A percentile compares a stretch with the other conserved stretches of the same genome.
Conservation (phyloP, 2,329 filamentous ascomycete species). For the Aspergillus uvarum region DNA sequence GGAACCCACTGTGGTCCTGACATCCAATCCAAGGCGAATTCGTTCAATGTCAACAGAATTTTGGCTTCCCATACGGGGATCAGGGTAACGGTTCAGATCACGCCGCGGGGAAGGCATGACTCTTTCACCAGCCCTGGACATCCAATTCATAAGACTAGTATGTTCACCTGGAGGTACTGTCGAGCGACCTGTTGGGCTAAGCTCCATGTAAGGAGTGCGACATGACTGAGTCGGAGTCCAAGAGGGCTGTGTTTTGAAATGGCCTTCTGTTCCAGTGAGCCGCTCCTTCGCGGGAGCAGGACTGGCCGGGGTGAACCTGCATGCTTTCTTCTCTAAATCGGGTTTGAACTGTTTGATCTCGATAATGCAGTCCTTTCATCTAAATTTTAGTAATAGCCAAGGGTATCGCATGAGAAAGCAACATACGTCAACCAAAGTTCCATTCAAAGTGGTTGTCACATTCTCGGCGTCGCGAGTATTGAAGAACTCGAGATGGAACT, state of each 20-base stretch:
- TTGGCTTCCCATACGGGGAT: conserved; percentile 38
- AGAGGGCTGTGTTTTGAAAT: conserved; percentile 15
- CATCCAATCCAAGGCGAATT: conserved; percentile 63
- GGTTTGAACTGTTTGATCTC: conserved; percentile 33
- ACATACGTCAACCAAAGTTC: conserved; percentile 37
- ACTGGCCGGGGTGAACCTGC: conserved; percentile 12
- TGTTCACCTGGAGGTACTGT: conserved; percentile 39
- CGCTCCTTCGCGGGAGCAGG: conserved; percentile 20
- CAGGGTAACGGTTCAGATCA: conserved; percentile 27
- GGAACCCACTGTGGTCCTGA: conserved; percentile 68
- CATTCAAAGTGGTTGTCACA: conserved; percentile 37
- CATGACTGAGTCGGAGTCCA: conserved; percentile 16
- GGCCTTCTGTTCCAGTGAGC: conserved; percentile 16
- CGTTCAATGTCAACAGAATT: conserved; percentile 47
- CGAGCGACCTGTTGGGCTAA: conserved; percentile 43
- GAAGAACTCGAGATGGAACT: conserved; percentile 44
- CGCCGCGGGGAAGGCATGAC: conserved; percentile 31
- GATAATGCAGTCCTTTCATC: conserved; percentile 30
- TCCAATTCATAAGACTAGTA: conserved; percentile 33
- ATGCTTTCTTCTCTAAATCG: conserved; percentile 25
- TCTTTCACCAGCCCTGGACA: conserved; percentile 30
- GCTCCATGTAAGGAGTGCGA: conserved; percentile 30
- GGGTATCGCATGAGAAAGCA: neutral
- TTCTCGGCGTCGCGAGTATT: conserved; percentile 39
- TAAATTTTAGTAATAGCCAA: neutral